phyloP scores from a whole-genome alignment of 306 rosid genomes.

The Dryas drummondii region DNA sequence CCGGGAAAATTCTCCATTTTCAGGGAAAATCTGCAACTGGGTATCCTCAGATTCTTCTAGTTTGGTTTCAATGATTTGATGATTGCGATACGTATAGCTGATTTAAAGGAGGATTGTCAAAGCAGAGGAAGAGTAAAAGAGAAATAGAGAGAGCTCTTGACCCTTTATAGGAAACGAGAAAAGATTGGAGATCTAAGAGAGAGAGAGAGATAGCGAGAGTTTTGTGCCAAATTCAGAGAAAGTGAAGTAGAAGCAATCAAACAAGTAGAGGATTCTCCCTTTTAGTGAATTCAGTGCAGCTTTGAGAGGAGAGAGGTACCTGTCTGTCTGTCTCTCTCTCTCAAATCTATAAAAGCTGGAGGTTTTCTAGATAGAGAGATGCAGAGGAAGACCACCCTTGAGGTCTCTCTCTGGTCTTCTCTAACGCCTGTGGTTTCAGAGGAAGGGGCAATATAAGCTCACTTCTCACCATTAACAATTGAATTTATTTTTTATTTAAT shows the following conservation, averaged over 20 bases:
- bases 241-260: conserved; percentile 20
- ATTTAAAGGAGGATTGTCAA: background rate
- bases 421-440: conserved; percentile 15
- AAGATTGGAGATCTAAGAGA: background rate
- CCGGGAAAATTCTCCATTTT: conserved; percentile 38
- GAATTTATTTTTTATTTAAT: background rate
- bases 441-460: conserved; percentile 1
- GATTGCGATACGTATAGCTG: background rate
- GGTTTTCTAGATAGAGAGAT: conserved; percentile 17
- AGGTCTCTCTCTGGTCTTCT: conserved; percentile 39
- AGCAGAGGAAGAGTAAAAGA: conserved; percentile 8
- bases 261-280: background rate
- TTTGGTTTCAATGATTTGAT: background rate
- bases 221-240: background rate
- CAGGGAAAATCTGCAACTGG: conserved; percentile 11
- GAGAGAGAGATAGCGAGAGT: conserved; percentile 5
- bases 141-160: conserved; percentile 19
- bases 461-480: background rate
- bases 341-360: background rate
- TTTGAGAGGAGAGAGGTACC: background rate
- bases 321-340: background rate
- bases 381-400: conserved; percentile 22
- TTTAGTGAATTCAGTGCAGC: conserved; percentile 5
- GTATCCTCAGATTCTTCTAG: conserved; percentile 9
- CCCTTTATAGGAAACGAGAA: background rate